phyloP scores from a whole-genome alignment of 345 rosid genomes.

The Lepidium sativum region DNA sequence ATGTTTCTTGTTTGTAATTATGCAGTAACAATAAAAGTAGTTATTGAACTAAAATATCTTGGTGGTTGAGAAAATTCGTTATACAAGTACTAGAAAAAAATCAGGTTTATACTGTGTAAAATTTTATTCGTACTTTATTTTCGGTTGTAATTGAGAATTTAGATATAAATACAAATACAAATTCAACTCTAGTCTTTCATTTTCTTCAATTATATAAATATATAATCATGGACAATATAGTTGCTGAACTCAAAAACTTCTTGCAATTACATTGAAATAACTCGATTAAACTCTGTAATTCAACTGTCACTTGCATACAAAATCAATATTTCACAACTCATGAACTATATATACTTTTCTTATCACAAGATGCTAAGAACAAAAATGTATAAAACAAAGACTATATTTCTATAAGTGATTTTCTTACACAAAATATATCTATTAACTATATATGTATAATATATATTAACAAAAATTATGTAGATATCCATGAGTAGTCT shows the following conservation, averaged over 20 bases:
- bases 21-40: too few species aligned
- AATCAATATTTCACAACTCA: background rate
- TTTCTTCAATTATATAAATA: background rate
- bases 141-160: background rate
- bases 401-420: background rate
- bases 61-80: background rate
- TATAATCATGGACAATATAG: background rate
- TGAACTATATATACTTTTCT: background rate
- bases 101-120: background rate
- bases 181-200: background rate
- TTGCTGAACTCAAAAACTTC: background rate
- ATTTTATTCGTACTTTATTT: background rate
- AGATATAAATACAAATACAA: background rate
- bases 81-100: background rate
- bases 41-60: too few species aligned
- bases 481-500: slow-evolving; percentile 24
- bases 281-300: background rate
- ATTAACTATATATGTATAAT: background rate
- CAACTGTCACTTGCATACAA: background rate
- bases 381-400: background rate
- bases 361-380: background rate
- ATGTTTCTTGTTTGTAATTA: too few species aligned
- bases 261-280: background rate
- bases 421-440: background rate
- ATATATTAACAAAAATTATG: slow-evolving; percentile 13